These are phyloP conservation scores for Chrysosphaeria jannelii DNA, from an alignment of 2,329 filamentous ascomycete genomes.

Conservation along the genomic window DNA sequence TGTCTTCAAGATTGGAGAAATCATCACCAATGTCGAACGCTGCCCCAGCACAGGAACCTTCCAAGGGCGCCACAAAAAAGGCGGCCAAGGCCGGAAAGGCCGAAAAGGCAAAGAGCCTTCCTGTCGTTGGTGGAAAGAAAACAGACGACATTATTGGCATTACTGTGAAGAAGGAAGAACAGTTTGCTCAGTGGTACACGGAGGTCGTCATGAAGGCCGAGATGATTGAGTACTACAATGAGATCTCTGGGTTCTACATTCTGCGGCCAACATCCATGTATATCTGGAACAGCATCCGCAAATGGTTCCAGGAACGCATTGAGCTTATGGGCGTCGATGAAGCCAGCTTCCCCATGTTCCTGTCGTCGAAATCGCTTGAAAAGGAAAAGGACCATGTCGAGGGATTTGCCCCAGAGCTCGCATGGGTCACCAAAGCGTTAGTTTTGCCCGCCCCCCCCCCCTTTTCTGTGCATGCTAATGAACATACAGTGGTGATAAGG, in stretches of 20 bases:
- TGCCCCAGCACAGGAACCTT: slow-evolving; percentile 15
- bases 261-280: slow-evolving; percentile 35
- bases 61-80: slow-evolving; percentile 35
- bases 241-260: slow-evolving; percentile 94
- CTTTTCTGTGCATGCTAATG: slow-evolving; percentile 4
- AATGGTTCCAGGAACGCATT: slow-evolving; percentile 44
- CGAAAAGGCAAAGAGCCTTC: slow-evolving; percentile 21
- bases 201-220: slow-evolving; percentile 92
- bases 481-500: slow-evolving; percentile 44
- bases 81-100: slow-evolving; percentile 32
- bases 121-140: slow-evolving; percentile 27
- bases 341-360: slow-evolving; percentile 87
- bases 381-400: slow-evolving; percentile 91
- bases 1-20: no score
- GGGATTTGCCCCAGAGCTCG: slow-evolving; percentile 84
- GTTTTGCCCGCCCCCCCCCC: no score
- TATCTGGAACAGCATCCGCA: slow-evolving; percentile 33
- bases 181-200: slow-evolving; percentile 91
- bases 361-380: slow-evolving; percentile 65
- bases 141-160: slow-evolving; percentile 54
- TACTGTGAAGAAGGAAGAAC: slow-evolving; percentile 53
- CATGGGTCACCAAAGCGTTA: slow-evolving; percentile 64
- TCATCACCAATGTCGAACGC: slow-evolving; percentile 5
- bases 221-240: slow-evolving; percentile 82
- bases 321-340: slow-evolving; percentile 83